These are phyloP conservation scores for Moesziomyces sp. DNA, from an alignment of 1,284 basidiomycete species.

Conservation along the genomic window DNA sequence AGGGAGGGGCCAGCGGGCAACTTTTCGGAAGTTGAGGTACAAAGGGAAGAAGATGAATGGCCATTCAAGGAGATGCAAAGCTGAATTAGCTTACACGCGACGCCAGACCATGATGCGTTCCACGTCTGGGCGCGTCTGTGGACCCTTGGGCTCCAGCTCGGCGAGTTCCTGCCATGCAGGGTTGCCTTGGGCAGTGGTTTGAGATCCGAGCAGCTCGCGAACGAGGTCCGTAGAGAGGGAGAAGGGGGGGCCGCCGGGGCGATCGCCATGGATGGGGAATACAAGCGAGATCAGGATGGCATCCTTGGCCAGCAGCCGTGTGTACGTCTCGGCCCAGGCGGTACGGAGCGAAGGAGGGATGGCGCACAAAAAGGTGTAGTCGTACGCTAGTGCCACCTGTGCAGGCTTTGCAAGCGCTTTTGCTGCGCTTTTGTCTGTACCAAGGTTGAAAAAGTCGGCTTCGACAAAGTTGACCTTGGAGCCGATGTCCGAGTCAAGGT, in stretches of 20 bases:
- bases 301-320: conserved; percentile 37
- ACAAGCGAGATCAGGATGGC: conserved; percentile 49
- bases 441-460: conserved; percentile 49
- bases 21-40: no score
- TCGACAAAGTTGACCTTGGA: conserved; percentile 35
- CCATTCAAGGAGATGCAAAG: no score
- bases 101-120: conserved; percentile 55
- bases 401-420: conserved; percentile 22
- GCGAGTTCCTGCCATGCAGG: conserved; percentile 43
- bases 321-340: conserved; percentile 53
- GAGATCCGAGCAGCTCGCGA: conserved; percentile 22
- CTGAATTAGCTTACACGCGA: conserved; percentile 1
- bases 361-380: conserved; percentile 61
- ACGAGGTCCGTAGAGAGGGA: conserved; percentile 48
- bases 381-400: conserved; percentile 38
- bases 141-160: conserved; percentile 35
- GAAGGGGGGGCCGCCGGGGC: conserved; percentile 52
- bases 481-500: conserved; percentile 7
- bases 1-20: no score
- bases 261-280: conserved; percentile 55
- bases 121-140: conserved; percentile 33
- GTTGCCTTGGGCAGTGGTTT: conserved; percentile 18
- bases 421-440: conserved; percentile 15
- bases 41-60: no score
- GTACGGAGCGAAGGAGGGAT: conserved; percentile 46